Percentiles rank a stretch among this genome's conserved stretches.
Conservation (phyloP, 306 rosid genomes). For the Lathyrus oleraceus region DNA sequence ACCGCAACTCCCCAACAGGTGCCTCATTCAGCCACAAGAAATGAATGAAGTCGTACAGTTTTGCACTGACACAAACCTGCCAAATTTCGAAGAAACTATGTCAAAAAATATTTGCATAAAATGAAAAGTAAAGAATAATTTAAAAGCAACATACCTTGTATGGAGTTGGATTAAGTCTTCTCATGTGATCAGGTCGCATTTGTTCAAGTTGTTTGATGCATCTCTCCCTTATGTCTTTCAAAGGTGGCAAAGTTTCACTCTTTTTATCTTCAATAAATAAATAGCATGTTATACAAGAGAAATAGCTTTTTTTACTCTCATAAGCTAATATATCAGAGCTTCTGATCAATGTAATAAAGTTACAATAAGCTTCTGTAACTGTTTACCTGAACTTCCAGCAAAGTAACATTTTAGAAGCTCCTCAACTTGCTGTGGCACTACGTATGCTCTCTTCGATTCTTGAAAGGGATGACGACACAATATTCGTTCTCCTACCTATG, state of each 20-base stretch:
- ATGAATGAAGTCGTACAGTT: constrained; percentile 86
- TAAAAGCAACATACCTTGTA: constrained; percentile 8
- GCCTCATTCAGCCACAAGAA: constrained; percentile 96
- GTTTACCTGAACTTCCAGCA: constrained; percentile 74
- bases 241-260: constrained; percentile 66
- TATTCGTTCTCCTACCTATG: constrained; percentile 87
- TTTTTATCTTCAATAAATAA: constrained; percentile 50
- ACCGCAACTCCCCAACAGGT: constrained; percentile 94
- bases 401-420: constrained; percentile 92
- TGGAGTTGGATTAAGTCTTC: constrained; percentile 64
- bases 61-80: constrained; percentile 90
- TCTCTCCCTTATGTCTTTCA: constrained; percentile 67
- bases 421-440: constrained; percentile 91
- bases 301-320: not conserved
- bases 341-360: constrained; percentile 13
- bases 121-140: not conserved
- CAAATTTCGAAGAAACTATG: not conserved
- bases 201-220: constrained; percentile 82
- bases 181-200: constrained; percentile 97
- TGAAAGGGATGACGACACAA: constrained; percentile 95
- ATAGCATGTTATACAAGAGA: constrained; percentile 4
- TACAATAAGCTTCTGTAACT: constrained; percentile 17
- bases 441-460: constrained; percentile 97
- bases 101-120: not conserved
- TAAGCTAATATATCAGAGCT: constrained; percentile 18